These are phyloP conservation scores for Coniochaeta sp. DNA, from an alignment of 2,329 filamentous ascomycete species.

Conservation along the genomic window DNA sequence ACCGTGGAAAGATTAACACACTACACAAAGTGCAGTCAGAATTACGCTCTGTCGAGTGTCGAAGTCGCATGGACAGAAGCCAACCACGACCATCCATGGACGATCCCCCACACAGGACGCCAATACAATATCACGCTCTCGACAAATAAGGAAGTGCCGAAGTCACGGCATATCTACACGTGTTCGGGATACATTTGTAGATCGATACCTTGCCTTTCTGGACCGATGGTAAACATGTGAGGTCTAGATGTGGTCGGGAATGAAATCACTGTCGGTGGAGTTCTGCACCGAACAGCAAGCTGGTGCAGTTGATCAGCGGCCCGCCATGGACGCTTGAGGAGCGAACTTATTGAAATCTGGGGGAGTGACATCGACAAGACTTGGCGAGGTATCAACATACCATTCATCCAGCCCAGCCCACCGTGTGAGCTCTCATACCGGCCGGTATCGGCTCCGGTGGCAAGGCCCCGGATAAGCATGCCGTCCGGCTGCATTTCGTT, in stretches of 20 bases:
- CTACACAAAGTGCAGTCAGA: too few relatives aligned
- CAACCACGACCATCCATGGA: neutral
- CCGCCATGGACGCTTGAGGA: neutral
- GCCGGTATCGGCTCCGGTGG: conserved; percentile 1
- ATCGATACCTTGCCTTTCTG: neutral
- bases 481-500: neutral
- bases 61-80: neutral
- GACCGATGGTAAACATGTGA: neutral
- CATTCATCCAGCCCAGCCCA: neutral
- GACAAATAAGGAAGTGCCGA: conserved; percentile 1
- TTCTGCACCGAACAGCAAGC: neutral
- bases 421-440: neutral
- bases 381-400: too few relatives aligned
- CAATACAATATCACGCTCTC: neutral
- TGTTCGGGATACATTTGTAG: neutral
- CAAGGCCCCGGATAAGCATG: neutral
- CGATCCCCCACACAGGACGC: neutral
- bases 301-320: neutral
- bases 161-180: neutral
- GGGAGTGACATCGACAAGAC: neutral
- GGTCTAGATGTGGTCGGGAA: neutral
- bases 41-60: too few relatives aligned
- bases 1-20: too few relatives aligned
- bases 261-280: neutral
- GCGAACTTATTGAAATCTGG: neutral